Base-by-base conservation (phyloP, 2,329 filamentous ascomycete genomes). In the Exophiala sp. region DNA sequence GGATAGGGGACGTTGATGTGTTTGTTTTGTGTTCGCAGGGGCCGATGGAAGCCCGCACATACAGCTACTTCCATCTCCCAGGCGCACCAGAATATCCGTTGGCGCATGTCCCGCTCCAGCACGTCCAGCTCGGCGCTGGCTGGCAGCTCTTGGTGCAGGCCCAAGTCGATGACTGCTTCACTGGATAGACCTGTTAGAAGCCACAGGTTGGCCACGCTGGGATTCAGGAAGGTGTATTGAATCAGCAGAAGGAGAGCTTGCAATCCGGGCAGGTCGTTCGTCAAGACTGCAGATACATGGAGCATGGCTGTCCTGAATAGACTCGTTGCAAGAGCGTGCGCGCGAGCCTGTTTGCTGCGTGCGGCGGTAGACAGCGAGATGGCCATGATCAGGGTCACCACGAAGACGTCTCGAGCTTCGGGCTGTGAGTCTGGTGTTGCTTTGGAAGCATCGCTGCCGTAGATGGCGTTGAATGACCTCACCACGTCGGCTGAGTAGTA, bases 141-240 rank as follows among this genome's bases (percentile, higher is more conserved):
- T 0, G 86, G 85, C 2, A 89, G 88, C 58, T 96, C 91, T 68
- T 96, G 90, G 66, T 97, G 93, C 51, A 94, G 82, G 6, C 91
- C 91, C 24, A 96, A 71, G 68, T 97, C 93, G 18, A 95, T 79
- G 62, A 91, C 82, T 3, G 88, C 87, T 52, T 91, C 81, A 37
- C 86, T 87, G 3, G 91, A 89, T 64, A 93, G 89, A 5, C 91
- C 93, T 46, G 95, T 86, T 54, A 96, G 70, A 56, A 93, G 89
- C 90, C 93, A 97, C 60, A 85, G 88, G 62, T 95, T 88, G 62
- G 95, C 95, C 63, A 94, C 88, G 34, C 83, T 80, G 1, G 91
- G 90, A 60, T 96, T 89, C 43, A 95, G 74, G 72, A 93, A 86
- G 2, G 90, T 84, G 65, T 95, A 97, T 60, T 95, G 82, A 0